phyloP scores from a whole-genome alignment of 805 yeast species.

The Wickerhamomyces xylosicus region DNA sequence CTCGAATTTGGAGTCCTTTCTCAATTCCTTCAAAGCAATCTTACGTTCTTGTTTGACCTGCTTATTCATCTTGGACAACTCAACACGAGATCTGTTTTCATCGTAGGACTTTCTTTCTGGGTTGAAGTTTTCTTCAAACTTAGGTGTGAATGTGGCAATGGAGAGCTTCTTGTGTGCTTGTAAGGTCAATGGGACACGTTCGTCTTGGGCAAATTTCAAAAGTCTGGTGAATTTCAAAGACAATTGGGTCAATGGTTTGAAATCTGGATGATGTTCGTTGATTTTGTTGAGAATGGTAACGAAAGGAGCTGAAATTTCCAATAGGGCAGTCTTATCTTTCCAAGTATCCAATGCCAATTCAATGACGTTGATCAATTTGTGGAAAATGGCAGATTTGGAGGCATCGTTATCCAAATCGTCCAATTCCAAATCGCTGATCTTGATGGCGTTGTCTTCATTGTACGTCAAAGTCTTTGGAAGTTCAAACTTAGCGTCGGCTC shows the following conservation, averaged over 20 bases:
- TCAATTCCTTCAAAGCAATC: slow-evolving; percentile 76
- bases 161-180: slow-evolving; percentile 82
- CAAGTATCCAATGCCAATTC: slow-evolving; percentile 33
- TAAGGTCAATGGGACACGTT: slow-evolving; percentile 61
- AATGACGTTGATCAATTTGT: slow-evolving; percentile 21
- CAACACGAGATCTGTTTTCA: slow-evolving; percentile 70
- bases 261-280: slow-evolving; percentile 24
- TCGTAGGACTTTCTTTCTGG: slow-evolving; percentile 92
- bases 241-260: slow-evolving; percentile 24
- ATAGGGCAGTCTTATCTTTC: slow-evolving; percentile 52
- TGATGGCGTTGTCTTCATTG: background rate
- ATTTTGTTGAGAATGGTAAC: slow-evolving; percentile 30
- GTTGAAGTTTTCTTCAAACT: slow-evolving; percentile 91
- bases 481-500: slow-evolving; percentile 14
- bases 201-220: slow-evolving; percentile 33
- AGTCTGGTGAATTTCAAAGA: slow-evolving; percentile 39
- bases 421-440: slow-evolving; percentile 19
- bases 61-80: slow-evolving; percentile 69
- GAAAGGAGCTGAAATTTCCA: slow-evolving; percentile 47
- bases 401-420: slow-evolving; percentile 9
- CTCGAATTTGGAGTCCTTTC: slow-evolving; percentile 80
- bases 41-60: slow-evolving; percentile 89
- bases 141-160: slow-evolving; percentile 78
- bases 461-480: slow-evolving; percentile 8
- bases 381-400: slow-evolving; percentile 14